Evolutionary conservation across 257 asterid genomes (phyloP), one percentile per base, ranked within the genome.

Genomic region (Ilex asprella): DNA sequence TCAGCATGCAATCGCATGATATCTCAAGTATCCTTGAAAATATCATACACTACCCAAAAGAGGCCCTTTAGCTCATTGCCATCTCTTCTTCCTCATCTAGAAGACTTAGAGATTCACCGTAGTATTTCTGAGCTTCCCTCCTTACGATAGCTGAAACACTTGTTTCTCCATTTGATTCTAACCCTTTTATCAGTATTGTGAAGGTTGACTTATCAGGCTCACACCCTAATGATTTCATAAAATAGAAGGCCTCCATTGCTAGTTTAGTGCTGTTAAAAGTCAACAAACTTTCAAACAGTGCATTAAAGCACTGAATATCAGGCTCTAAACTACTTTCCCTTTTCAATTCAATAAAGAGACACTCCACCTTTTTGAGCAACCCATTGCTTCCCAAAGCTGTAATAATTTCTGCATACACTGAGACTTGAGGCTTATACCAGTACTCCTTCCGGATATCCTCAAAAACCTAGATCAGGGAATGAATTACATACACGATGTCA

Each of bases 351-450:
- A 30, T 54, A 75, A 87, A 75, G 57, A 82, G 68, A 31, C 49
- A 52, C n/a, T 61, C 70, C 14, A 81, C 75, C 77, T 80, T 64
- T 56, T 80, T 77, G 16, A 80, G 75, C 57, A 82, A 65, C 64
- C 77, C 88, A 58, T 80, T 82, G 76, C 77, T 73, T 68, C 95
- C 93, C 78, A 87, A 76, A 66, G 66, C 84, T 32, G 88, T 70
- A 46, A 87, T 76, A 63, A 82, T 77, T 66, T 86, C 91, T 39
- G 90, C 78, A 70, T 82, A 80, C 62, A 87, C 60, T 30, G 68
- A 64, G 70, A 81, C 59, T 67, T 75, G 78, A 49, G 93, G 93
- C 70, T 61, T 78, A 64, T 87, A 87, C 81, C 90, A 81, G 55
- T 66, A 73, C 82, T 87, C 95, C 56, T 75, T 74, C 70, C 70